phyloP scores from a whole-genome alignment of 768 basidiomycete genomes.

The Albatrellus ellisii region DNA sequence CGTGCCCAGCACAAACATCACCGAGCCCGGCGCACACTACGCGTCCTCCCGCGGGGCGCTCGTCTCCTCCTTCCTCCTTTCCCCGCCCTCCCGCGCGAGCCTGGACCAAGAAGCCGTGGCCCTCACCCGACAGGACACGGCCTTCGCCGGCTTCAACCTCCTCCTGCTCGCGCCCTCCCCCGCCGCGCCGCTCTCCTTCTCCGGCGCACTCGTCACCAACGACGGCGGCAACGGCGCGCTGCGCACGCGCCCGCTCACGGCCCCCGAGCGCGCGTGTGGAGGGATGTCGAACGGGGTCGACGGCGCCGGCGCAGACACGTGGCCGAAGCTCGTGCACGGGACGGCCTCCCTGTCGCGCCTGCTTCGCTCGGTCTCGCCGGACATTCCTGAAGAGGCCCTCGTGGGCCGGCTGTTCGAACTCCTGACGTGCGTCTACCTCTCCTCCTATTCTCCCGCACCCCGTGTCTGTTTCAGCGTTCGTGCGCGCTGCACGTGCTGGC shows the following conservation, averaged over 20 bases:
- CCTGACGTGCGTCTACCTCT: slow-evolving; percentile 43
- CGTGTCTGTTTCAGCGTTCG: slow-evolving; percentile 18
- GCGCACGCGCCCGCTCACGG: slow-evolving; percentile 36
- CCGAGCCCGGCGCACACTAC: slow-evolving; percentile 40
- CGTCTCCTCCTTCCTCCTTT: slow-evolving; percentile 52
- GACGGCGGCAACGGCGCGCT: slow-evolving; percentile 50
- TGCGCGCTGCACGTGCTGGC: not conserved
- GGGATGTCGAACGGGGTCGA: slow-evolving; percentile 72
- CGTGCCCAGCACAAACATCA: slow-evolving; percentile 67
- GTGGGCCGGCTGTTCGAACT: slow-evolving; percentile 48
- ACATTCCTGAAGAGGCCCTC: slow-evolving; percentile 34
- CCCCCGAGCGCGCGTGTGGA: slow-evolving; percentile 35
- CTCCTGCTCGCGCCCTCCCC: slow-evolving; percentile 47
- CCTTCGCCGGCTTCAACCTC: slow-evolving; percentile 75
- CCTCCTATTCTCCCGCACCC: slow-evolving; percentile 7
- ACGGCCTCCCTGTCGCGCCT: slow-evolving; percentile 30
- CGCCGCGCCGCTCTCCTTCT: slow-evolving; percentile 26
- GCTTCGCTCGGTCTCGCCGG: slow-evolving; percentile 24
- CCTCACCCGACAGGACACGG: slow-evolving; percentile 32
- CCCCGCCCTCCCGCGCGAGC: slow-evolving; percentile 22
- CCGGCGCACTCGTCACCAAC: slow-evolving; percentile 52
- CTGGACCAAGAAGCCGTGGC: slow-evolving; percentile 36
- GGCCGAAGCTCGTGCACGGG: slow-evolving; percentile 68
- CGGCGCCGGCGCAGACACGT: slow-evolving; percentile 40
- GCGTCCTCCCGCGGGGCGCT: slow-evolving; percentile 56